Conservation (phyloP, 2,329 filamentous ascomycete genomes). For the Acrodontium crateriforme region DNA sequence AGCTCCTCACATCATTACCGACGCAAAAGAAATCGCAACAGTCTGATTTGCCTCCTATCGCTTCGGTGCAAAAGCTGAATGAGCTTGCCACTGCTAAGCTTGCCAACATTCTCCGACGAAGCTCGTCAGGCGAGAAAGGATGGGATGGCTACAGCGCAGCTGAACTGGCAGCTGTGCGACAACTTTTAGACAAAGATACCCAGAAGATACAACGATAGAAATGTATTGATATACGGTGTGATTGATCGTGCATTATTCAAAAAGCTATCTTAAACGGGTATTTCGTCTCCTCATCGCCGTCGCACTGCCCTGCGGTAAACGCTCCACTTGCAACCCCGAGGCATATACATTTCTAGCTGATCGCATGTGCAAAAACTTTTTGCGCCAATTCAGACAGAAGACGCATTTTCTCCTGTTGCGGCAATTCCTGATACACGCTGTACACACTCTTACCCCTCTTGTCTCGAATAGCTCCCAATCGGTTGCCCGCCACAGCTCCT, state of each 20-base stretch:
- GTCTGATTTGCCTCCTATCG: conserved; percentile 37
- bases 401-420: conserved; percentile 65
- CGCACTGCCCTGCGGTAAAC: too few species aligned
- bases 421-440: conserved; percentile 77
- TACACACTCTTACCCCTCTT: conserved; percentile 91
- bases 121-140: conserved; percentile 44
- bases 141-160: conserved; percentile 61
- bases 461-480: conserved; percentile 80
- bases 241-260: not conserved
- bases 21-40: conserved; percentile 18
- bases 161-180: conserved; percentile 58
- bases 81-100: conserved; percentile 61
- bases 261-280: not conserved
- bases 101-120: conserved; percentile 58
- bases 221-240: too few species aligned
- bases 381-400: conserved; percentile 72
- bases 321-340: too few species aligned
- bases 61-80: conserved; percentile 54
- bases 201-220: conserved; percentile 21
- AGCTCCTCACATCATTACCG: conserved; percentile 13
- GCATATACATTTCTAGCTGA: conserved; percentile 31
- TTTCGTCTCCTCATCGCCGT: not conserved
- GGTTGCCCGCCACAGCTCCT: conserved; percentile 82
- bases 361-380: conserved; percentile 72
- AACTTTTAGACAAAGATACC: conserved; percentile 46